Conservation (phyloP, 352 stramenopile species). For the Phytophthora lateralis region DNA sequence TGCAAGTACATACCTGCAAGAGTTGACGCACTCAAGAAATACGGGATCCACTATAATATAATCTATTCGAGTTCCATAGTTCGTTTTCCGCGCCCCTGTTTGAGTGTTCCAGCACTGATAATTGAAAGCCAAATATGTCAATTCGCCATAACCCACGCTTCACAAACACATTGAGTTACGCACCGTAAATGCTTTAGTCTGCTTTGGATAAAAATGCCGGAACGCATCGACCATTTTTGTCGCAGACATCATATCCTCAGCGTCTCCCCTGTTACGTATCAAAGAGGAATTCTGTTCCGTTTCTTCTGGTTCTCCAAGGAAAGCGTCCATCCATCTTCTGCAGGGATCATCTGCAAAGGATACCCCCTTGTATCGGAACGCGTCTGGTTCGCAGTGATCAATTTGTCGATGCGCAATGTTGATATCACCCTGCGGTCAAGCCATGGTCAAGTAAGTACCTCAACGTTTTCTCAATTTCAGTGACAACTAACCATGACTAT, state of each 20-base stretch:
- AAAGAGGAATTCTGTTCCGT: constrained; percentile 6
- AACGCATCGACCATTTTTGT: constrained; percentile 78
- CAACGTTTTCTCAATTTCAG: neutral
- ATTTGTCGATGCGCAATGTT: constrained; percentile 84
- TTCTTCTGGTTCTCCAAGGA: constrained; percentile 32
- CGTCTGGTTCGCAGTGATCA: constrained; percentile 71
- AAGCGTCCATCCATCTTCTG: constrained; percentile 68
- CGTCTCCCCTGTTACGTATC: neutral
- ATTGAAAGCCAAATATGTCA: neutral
- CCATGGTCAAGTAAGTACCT: constrained; percentile 3
- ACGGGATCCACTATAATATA: constrained; percentile 83
- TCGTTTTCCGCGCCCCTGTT: constrained; percentile 86
- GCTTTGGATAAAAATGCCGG: constrained; percentile 72
- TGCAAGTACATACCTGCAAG: constrained; percentile 55
- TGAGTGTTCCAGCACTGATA: constrained; percentile 87
- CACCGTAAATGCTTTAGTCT: constrained; percentile 84
- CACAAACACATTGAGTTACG: constrained; percentile 11
- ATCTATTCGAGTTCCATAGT: constrained; percentile 92
- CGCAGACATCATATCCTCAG: neutral
- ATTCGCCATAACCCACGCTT: neutral
- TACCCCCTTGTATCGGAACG: constrained; percentile 29
- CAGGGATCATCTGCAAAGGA: constrained; percentile 70
- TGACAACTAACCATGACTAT: constrained; percentile 62
- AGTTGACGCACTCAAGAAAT: constrained; percentile 53
- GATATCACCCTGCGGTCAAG: constrained; percentile 68